Conservation (phyloP, 306 rosid genomes). For the Cucurbita pepo region DNA sequence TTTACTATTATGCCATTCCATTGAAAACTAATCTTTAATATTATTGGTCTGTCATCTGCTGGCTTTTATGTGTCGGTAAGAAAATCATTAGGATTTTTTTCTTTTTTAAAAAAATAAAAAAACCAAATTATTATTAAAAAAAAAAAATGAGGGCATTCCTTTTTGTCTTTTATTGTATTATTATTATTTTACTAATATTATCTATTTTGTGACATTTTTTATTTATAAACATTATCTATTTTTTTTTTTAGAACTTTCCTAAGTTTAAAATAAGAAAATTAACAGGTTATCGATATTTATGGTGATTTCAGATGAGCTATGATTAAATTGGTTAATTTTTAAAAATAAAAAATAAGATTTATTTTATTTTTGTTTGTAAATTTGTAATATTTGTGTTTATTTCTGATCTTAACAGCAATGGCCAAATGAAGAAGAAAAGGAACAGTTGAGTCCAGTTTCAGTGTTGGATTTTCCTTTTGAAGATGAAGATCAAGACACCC, state of each 20-base stretch:
- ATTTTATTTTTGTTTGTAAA: too few relatives aligned
- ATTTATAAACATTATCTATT: background rate
- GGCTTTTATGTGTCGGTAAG: background rate
- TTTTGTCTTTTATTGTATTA: background rate
- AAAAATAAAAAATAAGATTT: too few relatives aligned
- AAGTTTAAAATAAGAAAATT: too few relatives aligned
- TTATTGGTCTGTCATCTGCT: background rate
- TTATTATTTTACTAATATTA: background rate
- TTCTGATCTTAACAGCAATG: slow-evolving; percentile 26
- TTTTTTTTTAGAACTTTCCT: too few relatives aligned
- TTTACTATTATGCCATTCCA: background rate
- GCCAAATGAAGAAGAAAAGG: slow-evolving; percentile 44
- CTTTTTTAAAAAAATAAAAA: too few relatives aligned
- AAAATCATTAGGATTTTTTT: background rate
- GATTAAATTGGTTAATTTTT: too few relatives aligned
- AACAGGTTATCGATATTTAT: too few relatives aligned
- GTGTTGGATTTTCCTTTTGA: slow-evolving; percentile 57
- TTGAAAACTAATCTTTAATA: background rate
- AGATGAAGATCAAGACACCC: slow-evolving; percentile 39
- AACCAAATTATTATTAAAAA: background rate
- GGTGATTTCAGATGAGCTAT: too few relatives aligned
- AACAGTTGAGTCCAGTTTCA: slow-evolving; percentile 76
- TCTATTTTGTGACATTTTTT: background rate
- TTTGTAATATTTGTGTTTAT: background rate
- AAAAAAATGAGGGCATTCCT: background rate